Evolutionary conservation across 2,329 filamentous ascomycete genomes (phyloP), one percentile per base, ranked within the genome.

Genomic region (Neofusicoccum cordaticola): DNA sequence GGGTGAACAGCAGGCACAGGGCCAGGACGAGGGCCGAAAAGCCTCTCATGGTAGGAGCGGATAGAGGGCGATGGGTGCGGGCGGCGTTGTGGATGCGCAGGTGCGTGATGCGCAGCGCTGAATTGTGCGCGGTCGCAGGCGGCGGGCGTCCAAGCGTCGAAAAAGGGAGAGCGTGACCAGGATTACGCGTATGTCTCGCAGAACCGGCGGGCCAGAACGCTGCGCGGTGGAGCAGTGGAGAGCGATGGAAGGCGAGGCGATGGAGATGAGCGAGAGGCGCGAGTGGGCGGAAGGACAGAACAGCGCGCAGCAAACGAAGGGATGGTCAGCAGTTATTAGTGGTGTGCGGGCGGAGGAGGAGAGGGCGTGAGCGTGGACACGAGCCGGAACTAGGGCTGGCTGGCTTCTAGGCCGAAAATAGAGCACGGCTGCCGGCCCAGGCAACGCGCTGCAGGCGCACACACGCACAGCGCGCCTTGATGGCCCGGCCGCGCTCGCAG

Each of bases 251-350:
- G 13, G 9, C 37, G 39, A 34, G 17, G 44, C 15, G 47, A 39
- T 31, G 37, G 48, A 63, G 34, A 61, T 45, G 61, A 60, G 64
- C 61, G 62, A 63, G 41, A 45, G 58, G 41, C 15, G 48, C 51
- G 66, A 11, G 31, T 22, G 62, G 19, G 62, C 62, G 63, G 56
- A n/a, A n/a, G 64, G 58, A 45, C 52, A 60, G 53, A 9, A 22
- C 22, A 34, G 9, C 13, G 48, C n/a, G 39, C 41, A 62, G 50
- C n/a, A 47, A 47, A 53, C 52, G 63, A 51, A 48, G 47, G 62
- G 62, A 58, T 11, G 35, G 48, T 27, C 15, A 44, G 35, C 19
- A 44, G 37, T 39, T 42, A 42, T 42, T 22, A 47, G 39, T 12
- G 27, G 17, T 17, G 58, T 31, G 60, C 47, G 39, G 39, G 56